Base-by-base conservation (phyloP, 345 rosid species). In the Orychophragmus violaceus region DNA sequence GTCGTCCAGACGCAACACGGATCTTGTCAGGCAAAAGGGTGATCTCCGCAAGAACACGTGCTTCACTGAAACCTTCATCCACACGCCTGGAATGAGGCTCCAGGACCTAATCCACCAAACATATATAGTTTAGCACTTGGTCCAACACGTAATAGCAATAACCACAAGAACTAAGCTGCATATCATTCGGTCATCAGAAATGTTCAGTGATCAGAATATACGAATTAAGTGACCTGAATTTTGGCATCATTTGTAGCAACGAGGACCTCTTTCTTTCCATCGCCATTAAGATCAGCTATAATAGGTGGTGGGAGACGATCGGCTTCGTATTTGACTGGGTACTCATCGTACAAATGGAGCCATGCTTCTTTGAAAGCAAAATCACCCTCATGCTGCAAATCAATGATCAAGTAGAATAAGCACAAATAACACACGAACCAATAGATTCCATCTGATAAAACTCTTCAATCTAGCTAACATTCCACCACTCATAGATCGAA, bases 311-410 rank as follows among this genome's bases (percentile, higher is more conserved):
- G 97, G 7, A 95, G 87, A 66, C 97, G 95, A 64, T 91, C 99
- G 11, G 83, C 84, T 66, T 89, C 96, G 81, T 81, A 85, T 79
- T 86, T 87, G 69, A 91, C 86, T 4, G 99, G 98, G 46, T 79
- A 84, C 6, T 95, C 98, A 62, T 91, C 95, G 37, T 83, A 80
- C 16, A 91, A 63, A 67, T 87, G 99, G 42, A 83, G 77, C 98
- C 99, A 95, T 30, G 97, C 91, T 72, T 95, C 99, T 72, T 83
- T 76, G 71, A 95, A 95, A 8, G 97, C 90, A 77, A 95, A 95
- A 80, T 95, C 96, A 6, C 99, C 98, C 52, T 91, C 99, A 75
- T 89, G 99, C 96, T 94, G 62, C 29, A 77, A 51, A 49, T 24
- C 6, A 22, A 32, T 0, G 2, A 54, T 52, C n/a, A 46, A 23